Conservation (phyloP, 1,139 yeast species). For the Yamadazyma triangularis region DNA sequence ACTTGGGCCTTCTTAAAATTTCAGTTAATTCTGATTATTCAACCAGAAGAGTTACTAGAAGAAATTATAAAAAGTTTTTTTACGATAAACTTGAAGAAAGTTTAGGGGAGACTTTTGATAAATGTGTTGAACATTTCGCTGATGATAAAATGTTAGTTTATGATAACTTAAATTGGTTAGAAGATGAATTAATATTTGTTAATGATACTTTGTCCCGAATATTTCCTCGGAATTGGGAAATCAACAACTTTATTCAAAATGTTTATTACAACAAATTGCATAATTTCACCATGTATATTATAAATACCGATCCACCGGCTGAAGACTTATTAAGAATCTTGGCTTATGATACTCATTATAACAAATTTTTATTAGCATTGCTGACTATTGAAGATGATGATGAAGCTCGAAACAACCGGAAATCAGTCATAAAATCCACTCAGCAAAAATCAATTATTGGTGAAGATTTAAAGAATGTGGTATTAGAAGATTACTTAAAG, state of each 20-base stretch:
- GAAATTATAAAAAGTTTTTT: constrained; percentile 67
- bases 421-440: constrained; percentile 34
- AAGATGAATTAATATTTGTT: constrained; percentile 69
- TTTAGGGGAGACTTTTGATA: constrained; percentile 61
- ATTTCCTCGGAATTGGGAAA: constrained; percentile 70
- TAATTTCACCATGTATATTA: constrained; percentile 54
- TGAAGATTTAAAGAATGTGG: constrained; percentile 58
- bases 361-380: constrained; percentile 29
- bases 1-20: constrained; percentile 28
- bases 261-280: constrained; percentile 70
- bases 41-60: constrained; percentile 38
- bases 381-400: constrained; percentile 15
- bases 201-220: constrained; percentile 53
- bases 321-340: constrained; percentile 58
- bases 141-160: constrained; percentile 56
- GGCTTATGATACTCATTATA: constrained; percentile 70
- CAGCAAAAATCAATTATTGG: constrained; percentile 56
- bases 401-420: constrained; percentile 21
- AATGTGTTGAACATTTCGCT: constrained; percentile 56
- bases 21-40: constrained; percentile 22
- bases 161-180: constrained; percentile 78
- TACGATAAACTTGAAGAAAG: constrained; percentile 56
- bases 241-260: constrained; percentile 57
- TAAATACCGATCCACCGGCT: constrained; percentile 72
- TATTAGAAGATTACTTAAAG: constrained; percentile 66